Evolutionary conservation across 2,329 filamentous ascomycete species (phyloP), one percentile per base, ranked within the genome.

Genomic region (Trichoderma polysporum): DNA sequence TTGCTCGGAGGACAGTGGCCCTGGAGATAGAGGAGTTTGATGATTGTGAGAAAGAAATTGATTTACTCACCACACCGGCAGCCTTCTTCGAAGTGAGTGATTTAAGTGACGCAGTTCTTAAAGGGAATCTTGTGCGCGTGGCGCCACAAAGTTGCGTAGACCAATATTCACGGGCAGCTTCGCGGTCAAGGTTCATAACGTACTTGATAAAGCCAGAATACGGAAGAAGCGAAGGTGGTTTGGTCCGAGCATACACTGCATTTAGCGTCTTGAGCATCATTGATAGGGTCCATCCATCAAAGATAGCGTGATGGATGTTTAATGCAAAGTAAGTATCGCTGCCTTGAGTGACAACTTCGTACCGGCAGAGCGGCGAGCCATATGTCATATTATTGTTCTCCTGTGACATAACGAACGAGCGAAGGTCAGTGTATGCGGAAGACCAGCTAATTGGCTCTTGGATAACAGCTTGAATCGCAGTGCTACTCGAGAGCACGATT

Each of bases 141-240:
- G 53, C 70, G 19, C 50, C 67, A 9, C 59, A 29, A 2, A 72
- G 67, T 27, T 68, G 66, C 4, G 37, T 53, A 35, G 50, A 67
- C 71, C 70, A 72, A 49, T 62, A 72, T 1, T 66, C 13, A n/a
- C 41, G 41, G 5, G 45, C 53, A 19, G 45, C 54, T 2, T 58
- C 31, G 10, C 45, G 39, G 2, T 68, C 52, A 9, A 63, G 35
- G 37, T 47, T 47, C 22, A 47, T 60, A 2, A 53, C 61, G 5
- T 69, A 49, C 17, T 39, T 60, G 66, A 66, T 29, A 29, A 66
- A 66, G 13, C 35, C 22, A 37, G 17, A 25, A 31, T 63, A 50
- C 2, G 54, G 39, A 9, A 22, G 3, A 22, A 56, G 27, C 10
- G 37, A 25, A 1, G 37, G 41, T 13, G 39, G 19, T 4, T 35